Evolutionary conservation across 768 basidiomycete genomes (phyloP).

Genomic region (Trametes cubensis): DNA sequence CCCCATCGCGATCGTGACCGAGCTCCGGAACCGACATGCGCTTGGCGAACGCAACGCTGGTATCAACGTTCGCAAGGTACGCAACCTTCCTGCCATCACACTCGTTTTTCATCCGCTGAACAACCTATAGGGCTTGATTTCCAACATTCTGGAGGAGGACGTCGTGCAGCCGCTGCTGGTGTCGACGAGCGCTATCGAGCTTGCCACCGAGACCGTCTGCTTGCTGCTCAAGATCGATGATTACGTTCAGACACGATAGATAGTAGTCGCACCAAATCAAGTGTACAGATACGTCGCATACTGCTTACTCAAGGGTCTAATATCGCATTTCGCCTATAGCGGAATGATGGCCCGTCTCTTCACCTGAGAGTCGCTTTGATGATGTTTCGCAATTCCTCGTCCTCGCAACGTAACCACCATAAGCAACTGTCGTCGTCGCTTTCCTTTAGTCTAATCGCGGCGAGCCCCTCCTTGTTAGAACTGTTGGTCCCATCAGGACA

Average conservation of each 20-base stretch:
- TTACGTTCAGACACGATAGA: constrained; percentile 77
- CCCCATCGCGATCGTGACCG: constrained; percentile 97
- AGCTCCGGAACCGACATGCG: constrained; percentile 95
- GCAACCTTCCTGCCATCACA: constrained; percentile 21
- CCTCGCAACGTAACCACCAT: constrained; percentile 66
- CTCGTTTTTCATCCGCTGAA: background rate
- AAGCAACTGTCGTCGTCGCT: constrained; percentile 69
- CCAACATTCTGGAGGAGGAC: constrained; percentile 96
- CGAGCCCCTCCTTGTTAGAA: constrained; percentile 25
- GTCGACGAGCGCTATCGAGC: constrained; percentile 91
- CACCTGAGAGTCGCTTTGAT: constrained; percentile 42
- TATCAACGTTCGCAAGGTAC: constrained; percentile 95
- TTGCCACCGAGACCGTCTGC: constrained; percentile 97
- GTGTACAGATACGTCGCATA: constrained; percentile 22
- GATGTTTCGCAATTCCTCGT: constrained; percentile 43
- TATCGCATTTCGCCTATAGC: background rate
- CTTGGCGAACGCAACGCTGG: constrained; percentile 93
- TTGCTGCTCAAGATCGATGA: constrained; percentile 95
- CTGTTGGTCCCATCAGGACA: constrained; percentile 26
- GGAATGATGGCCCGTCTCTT: background rate
- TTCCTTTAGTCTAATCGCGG: constrained; percentile 59
- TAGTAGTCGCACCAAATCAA: constrained; percentile 20
- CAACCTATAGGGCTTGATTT: constrained; percentile 78
- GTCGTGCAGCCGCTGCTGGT: constrained; percentile 96
- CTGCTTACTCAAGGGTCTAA: constrained; percentile 7